Base-by-base conservation (phyloP, 768 basidiomycete species). In the Paxillus ammoniavirescens region DNA sequence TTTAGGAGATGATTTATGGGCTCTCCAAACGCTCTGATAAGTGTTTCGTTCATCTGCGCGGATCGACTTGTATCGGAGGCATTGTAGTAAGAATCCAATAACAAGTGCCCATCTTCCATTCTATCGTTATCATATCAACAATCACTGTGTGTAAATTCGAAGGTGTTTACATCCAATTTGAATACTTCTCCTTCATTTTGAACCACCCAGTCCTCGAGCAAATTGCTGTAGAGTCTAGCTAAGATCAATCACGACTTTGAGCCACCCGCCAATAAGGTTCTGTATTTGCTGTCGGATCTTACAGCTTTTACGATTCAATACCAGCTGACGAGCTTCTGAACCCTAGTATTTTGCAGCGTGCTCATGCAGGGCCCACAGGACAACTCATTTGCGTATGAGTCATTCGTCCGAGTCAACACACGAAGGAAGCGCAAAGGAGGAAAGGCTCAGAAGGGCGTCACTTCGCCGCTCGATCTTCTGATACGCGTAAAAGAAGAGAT, bases 1-100 rank as follows among this genome's bases (percentile, higher is more conserved):
- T 75, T 75, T 96, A 54, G 93, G 93, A 9, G 93, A 96, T 62
- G 93, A 95, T 57, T 69, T 96, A 41, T 96, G 93, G 93, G 79
- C 75, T 45, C 48, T 85, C 52, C 76, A 82, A 72, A 77, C 79
- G 57, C 57, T 92, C 65, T 91, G 74, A 77, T 48, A 28, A 28
- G 8, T 40, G 38, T 40, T 40, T 17, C 38, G 15, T 26, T 26
- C 26, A 26, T 26, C 4, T 26, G 26, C 26, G 21, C 15, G n/a
- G 8, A 30, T 45, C 9, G 26, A 38, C 14, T 2, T 6, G 37
- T 9, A 38, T 38, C 7, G 37, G 37, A n/a, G n/a, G 10, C 13
- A 38, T n/a, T 6, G 15, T 40, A 18, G 38, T 40, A 18, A 7
- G 37, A 38, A 17, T 15, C 1, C 14, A 38, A 15, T 7, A 38